Evolutionary conservation across 352 stramenopile species (phyloP).

Genomic region (Aphanomyces invadans): DNA sequence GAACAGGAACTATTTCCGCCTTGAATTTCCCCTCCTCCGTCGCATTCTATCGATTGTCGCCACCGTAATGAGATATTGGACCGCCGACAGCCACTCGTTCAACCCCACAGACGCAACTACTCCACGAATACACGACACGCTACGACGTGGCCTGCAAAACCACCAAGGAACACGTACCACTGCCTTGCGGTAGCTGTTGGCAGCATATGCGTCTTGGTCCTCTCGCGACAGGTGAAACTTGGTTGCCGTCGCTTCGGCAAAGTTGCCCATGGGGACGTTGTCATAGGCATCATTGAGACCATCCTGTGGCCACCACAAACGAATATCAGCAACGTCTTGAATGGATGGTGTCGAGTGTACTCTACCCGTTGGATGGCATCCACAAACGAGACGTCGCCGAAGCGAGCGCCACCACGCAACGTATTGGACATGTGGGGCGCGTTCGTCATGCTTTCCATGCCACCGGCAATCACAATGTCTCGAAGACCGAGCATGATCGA

Average conservation of each 20-base stretch:
- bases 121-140: too few relatives aligned
- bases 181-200: constrained; percentile 87
- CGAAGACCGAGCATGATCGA: constrained; percentile 77
- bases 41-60: too few relatives aligned
- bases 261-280: constrained; percentile 94
- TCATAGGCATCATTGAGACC: constrained; percentile 92
- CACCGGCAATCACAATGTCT: constrained; percentile 80
- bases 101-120: too few relatives aligned
- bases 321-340: neutral
- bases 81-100: too few relatives aligned
- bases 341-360: neutral
- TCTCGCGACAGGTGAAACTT: constrained; percentile 89
- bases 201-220: constrained; percentile 94
- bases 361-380: constrained; percentile 72
- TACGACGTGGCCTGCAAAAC: too few relatives aligned
- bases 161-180: constrained; percentile 25
- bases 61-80: too few relatives aligned
- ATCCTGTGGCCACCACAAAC: constrained; percentile 37
- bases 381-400: constrained; percentile 83
- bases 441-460: constrained; percentile 96
- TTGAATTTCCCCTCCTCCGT: constrained; percentile 70
- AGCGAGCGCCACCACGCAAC: constrained; percentile 57
- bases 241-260: constrained; percentile 90
- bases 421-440: constrained; percentile 86
- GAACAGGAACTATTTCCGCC: constrained; percentile 87